These are phyloP conservation scores for Septoria linicola DNA, from an alignment of 2,329 filamentous ascomycete species.

Conservation along the genomic window DNA sequence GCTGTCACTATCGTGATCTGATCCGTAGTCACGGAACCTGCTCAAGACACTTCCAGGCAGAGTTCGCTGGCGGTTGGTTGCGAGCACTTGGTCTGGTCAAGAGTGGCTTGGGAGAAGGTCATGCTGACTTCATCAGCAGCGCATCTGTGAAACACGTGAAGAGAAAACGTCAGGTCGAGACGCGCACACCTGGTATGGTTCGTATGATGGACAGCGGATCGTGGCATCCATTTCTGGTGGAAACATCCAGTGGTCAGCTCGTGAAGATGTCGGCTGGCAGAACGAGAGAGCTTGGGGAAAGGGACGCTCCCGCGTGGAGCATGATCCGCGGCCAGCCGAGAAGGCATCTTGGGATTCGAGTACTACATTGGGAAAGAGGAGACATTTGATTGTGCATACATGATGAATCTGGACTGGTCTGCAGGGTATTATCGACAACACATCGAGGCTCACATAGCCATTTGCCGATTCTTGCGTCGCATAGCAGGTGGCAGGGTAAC, in stretches of 20 bases:
- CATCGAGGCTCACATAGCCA: too few relatives aligned
- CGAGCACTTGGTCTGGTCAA: slow-evolving; percentile 8
- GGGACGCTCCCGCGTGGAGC: not conserved
- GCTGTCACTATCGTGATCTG: slow-evolving; percentile 4
- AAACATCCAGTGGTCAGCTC: slow-evolving; percentile 1
- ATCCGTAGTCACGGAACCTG: not conserved
- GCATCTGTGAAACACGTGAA: not conserved
- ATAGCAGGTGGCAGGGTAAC: too few relatives aligned
- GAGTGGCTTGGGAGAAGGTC: slow-evolving; percentile 7
- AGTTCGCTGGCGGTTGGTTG: not conserved
- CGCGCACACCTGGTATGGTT: not conserved
- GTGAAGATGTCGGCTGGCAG: slow-evolving; percentile 4
- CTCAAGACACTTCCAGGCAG: not conserved
- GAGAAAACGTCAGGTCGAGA: not conserved
- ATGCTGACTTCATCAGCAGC: slow-evolving; percentile 8
- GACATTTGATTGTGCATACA: not conserved
- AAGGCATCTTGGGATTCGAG: not conserved
- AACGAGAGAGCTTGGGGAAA: not conserved
- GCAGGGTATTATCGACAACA: too few relatives aligned
- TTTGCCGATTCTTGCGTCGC: too few relatives aligned
- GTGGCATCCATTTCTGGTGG: slow-evolving; percentile 9
- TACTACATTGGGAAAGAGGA: slow-evolving; percentile 8
- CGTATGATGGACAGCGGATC: slow-evolving; percentile 4
- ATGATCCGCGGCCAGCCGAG: not conserved
- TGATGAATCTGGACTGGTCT: not conserved